Base-by-base conservation (phyloP, 805 yeast genomes). In the Kurtzmaniella fragi region DNA sequence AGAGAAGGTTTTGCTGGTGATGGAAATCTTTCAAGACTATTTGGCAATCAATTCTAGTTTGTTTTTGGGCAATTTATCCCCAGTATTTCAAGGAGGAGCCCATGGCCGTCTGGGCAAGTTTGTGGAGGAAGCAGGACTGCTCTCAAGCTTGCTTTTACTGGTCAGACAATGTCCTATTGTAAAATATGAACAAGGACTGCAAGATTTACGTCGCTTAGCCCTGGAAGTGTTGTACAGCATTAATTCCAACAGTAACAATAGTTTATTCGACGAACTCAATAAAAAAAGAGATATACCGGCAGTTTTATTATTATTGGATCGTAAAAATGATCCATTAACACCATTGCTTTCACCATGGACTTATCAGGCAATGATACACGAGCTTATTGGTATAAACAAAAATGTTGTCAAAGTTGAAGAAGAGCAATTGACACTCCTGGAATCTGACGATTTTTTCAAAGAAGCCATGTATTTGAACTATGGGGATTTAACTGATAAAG, bases 281-380 rank as follows among this genome's bases (percentile, higher is more conserved):
- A 70, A 79, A 29, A 55, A 60, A 17, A 62, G 65, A 42, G 95
- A 86, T 53, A 64, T 81, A 0, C 78, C 89, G 1, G 95, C 97
- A 1, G 52, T 84, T 6, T 61, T 95, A 34, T 59, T 93, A 10
- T 68, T 93, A 2, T 54, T 93, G 35, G 98, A 93, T 59, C 71
- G 99, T 38, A 77, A 80, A 42, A 84, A 78, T 53, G 99, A 93
- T 61, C 97, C 99, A 2, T 70, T 91, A 11, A 91, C 99, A 0
- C 97, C 99, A 1, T 70, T 93, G 25, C 64, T 93, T 35, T 78
- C 83, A 30, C 99, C 98, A 2, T 93, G 99, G 99, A 90, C 99
- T 1, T 93, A 88, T 61, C 98, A 91, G 56, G 85, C 96, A 2
- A 91, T 93, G 98, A 87, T 93, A 13, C 95, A 91, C 57, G 98